Percentiles rank a stretch among this genome's conserved stretches.
phyloP scores from a whole-genome alignment of 345 rosid genomes.

The Isatis tinctoria region DNA sequence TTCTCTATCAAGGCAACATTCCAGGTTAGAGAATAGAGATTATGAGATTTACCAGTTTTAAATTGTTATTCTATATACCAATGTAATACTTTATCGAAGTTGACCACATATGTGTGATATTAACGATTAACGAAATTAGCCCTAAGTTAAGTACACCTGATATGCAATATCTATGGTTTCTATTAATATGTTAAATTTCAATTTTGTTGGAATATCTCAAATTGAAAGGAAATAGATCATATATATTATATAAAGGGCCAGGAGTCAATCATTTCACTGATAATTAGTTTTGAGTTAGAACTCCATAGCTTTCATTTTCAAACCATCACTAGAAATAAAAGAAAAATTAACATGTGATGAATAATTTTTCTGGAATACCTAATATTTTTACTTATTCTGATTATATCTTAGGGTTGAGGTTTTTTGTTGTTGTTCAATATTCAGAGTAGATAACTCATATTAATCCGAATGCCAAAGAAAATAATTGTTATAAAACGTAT shows the following conservation, averaged over 20 bases:
- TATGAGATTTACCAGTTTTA: neutral
- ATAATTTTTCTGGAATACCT: neutral
- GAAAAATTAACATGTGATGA: neutral
- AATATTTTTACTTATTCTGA: neutral
- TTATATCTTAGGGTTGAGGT: no score
- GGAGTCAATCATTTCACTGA: neutral
- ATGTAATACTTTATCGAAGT: neutral
- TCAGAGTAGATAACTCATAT: neutral
- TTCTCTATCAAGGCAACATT: conserved; percentile 37
- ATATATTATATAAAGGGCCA: neutral
- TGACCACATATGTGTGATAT: neutral
- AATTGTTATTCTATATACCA: neutral
- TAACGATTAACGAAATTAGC: neutral
- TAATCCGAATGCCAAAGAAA: neutral
- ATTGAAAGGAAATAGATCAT: neutral
- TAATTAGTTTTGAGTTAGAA: neutral
- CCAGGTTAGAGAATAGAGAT: conserved; percentile 15
- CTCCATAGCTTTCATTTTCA: neutral
- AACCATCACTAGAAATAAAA: neutral
- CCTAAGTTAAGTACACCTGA: neutral
- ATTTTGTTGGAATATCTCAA: neutral
- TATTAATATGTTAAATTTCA: neutral
- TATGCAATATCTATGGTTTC: neutral
- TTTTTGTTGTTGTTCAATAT: neutral
- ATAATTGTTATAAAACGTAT: no score